Base-by-base conservation (phyloP, 2,329 filamentous ascomycete genomes). In the Cadophora sp. region DNA sequence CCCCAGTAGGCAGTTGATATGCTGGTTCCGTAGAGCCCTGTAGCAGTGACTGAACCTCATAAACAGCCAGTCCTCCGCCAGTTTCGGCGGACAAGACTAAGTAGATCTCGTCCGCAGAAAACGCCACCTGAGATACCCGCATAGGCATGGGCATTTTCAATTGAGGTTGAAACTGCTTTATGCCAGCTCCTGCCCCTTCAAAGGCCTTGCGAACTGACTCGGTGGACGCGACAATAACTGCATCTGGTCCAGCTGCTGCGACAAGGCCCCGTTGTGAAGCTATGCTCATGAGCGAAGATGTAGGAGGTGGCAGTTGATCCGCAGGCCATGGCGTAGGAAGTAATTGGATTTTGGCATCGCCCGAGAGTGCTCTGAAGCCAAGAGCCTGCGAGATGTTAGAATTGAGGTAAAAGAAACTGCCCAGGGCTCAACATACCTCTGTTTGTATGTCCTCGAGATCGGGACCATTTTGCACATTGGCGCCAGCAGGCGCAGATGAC, bases 81-180 rank as follows among this genome's bases (percentile, higher is more conserved):
- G 86, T 83, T 79, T 97, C 92, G 2, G 93, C 92, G 13, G 93
- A 93, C 30, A 97, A 83, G 43, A 97, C 86, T 68, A 99, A 82
- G 73, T 91, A 93, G 73, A 88, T 88, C 77, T 97, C 96, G 74
- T 96, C 92, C n/a, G 92, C 87, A 0, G 93, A 95, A 78, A 99
- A 99, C 18, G 90, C 89, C 22, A 99, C 84, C 78, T 99, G 96
- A 13, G 93, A 96, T 63, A 97, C 86, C 73, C 91, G 89, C 75
- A 89, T 85, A 11, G 91, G 87, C 74, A 96, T 85, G 1, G 89
- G 83, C 7, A 98, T 85, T 67, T 84, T 90, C 61, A 92, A 82
- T 77, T 95, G 88, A 3, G 94, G 91, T 67, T 88, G 82, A 74
- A 96, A 96, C 14, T 84, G 76, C 69, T 91, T 88, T 64, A 91